These are phyloP conservation scores for Dipteronia sinensis DNA, from an alignment of 345 rosid genomes.

Conservation along the genomic window DNA sequence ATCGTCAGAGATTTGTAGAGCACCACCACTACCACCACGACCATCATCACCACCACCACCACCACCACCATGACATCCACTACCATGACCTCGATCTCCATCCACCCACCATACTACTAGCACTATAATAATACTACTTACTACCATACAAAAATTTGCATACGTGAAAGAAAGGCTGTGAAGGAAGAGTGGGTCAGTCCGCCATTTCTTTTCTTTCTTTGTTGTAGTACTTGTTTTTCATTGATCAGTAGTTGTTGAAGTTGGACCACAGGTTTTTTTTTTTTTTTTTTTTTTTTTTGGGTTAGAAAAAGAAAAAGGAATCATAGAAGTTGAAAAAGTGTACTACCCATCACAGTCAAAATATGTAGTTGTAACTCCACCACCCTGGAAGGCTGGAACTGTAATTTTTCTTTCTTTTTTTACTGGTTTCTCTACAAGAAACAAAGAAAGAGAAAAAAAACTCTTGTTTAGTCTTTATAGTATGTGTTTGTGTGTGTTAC, in stretches of 20 bases:
- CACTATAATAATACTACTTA: constrained; percentile 44
- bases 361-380: constrained; percentile 38
- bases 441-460: constrained; percentile 17
- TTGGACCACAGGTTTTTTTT: constrained; percentile 41
- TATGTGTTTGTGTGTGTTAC: constrained; percentile 24
- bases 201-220: constrained; percentile 37
- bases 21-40: constrained; percentile 30
- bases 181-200: constrained; percentile 48
- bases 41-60: constrained; percentile 4
- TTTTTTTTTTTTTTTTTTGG: not conserved
- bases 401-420: constrained; percentile 24
- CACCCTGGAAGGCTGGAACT: constrained; percentile 25
- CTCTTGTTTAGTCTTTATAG: constrained; percentile 25
- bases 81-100: too few species aligned
- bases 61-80: too few species aligned
- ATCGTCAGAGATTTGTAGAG: constrained; percentile 40
- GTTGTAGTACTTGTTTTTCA: constrained; percentile 36
- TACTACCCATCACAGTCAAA: constrained; percentile 10
- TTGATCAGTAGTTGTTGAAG: constrained; percentile 32
- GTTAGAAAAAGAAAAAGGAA: constrained; percentile 19
- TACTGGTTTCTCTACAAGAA: constrained; percentile 33
- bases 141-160: constrained; percentile 49
- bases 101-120: not conserved
- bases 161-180: constrained; percentile 43
- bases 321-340: constrained; percentile 5